Base-by-base conservation (phyloP, 495 filamentous ascomycete species). In the Delitschia confertaspora region DNA sequence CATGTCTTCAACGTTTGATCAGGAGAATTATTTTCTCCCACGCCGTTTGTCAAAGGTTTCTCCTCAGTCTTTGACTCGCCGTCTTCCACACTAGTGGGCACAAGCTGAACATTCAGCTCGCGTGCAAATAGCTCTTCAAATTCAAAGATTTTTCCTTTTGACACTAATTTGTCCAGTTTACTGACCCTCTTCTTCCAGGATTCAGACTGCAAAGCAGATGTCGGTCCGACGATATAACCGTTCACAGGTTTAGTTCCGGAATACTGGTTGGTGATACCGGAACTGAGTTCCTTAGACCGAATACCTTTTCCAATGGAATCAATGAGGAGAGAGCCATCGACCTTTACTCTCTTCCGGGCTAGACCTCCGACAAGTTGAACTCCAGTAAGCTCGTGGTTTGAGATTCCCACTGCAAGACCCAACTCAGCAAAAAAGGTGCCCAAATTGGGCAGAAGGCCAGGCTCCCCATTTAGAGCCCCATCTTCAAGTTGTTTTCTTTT, bases 81-180 rank as follows among this genome's bases (percentile, higher is more conserved):
- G 5, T 44, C 22, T 8, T 29, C 25, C 21, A 41, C 29, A 10
- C 49, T 39, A 20, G 26, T 1, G 10, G 6, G 14, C 18, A n/a
- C 36, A 20, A 47, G 25, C 10, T 42, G 14, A 17, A 62, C 44
- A 20, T 53, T 48, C 1, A 62, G 29, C 10, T 52, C 47, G 14
- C 31, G n/a, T 0, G 60, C 61, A 30, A 82, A 53, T 3, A 72
- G 41, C 9, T 60, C 53, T 44, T 85, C 80, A 44, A 82, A 80
- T 1, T 56, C 65, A 5, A 35, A 51, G 3, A 70, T 43, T 17
- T 81, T 63, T 3, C 67, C 60, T 3, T 64, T 44, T 2, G 55
- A 51, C 0, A 72, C 59, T 20, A 67, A 63, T 30, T 64, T 51
- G 44, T 80, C 70, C 6, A 78, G 66, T 8, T 48, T 48, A 2